A percentile compares a stretch with the other conserved stretches of the same genome.
Conservation (phyloP, 306 rosid genomes). For the Oxytropis ochrocephala region DNA sequence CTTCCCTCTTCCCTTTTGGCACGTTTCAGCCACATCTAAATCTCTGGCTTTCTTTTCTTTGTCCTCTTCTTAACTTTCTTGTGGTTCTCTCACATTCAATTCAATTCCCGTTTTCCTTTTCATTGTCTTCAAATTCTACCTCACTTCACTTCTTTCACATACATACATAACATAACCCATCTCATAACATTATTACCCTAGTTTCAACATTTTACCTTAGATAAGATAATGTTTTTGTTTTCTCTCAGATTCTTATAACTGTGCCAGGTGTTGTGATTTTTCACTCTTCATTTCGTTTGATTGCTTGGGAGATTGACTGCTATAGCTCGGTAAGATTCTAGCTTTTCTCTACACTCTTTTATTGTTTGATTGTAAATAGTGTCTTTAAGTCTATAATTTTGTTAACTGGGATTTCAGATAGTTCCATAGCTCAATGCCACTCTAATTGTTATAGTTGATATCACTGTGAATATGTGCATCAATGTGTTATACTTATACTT, state of each 20-base stretch:
- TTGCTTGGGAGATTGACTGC: background rate
- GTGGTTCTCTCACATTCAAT: conserved; percentile 35
- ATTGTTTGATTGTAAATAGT: background rate
- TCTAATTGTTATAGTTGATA: background rate
- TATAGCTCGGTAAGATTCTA: conserved; percentile 22
- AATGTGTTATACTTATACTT: background rate
- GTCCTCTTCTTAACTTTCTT: conserved; percentile 20
- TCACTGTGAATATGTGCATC: background rate
- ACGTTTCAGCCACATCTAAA: background rate
- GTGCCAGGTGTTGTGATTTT: background rate
- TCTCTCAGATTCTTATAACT: background rate
- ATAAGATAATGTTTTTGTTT: background rate
- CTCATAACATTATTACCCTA: background rate
- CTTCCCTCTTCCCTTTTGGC: background rate
- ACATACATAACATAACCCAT: background rate
- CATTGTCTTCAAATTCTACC: conserved; percentile 9
- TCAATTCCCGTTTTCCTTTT: background rate
- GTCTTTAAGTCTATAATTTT: background rate
- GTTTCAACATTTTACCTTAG: too few relatives aligned
- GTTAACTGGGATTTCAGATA: background rate
- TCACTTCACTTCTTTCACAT: too few relatives aligned
- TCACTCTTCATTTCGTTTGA: background rate
- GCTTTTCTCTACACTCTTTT: background rate
- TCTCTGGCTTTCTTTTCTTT: conserved; percentile 8
- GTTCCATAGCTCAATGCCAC: background rate